Base-by-base conservation (phyloP, 139 green algal genomes). In the Coccomyxa sp. region DNA sequence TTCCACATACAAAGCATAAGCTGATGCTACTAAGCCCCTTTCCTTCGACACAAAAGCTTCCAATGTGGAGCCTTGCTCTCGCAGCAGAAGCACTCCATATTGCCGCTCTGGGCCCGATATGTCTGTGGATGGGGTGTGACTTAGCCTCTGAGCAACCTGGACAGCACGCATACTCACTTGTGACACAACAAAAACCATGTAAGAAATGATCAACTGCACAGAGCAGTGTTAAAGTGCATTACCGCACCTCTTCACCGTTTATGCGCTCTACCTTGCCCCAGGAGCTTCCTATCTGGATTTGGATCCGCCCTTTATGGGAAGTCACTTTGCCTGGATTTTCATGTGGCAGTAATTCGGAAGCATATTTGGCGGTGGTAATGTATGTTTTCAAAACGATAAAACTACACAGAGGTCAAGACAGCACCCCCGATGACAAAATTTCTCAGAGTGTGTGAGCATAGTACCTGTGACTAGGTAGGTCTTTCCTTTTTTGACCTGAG, bases 281-380 rank as follows among this genome's bases (percentile, higher is more conserved):
- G 16, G 86, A 89, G 71, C 80, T 85, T 38, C 86, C 86, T 38
- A 89, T 83, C 77, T 89, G 86, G 21, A 89, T 82, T 83, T 89
- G 86, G 76, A 89, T 74, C 32, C 76, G 86, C 28, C 86, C 86
- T 0, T 80, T 51, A 80, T 87, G 81, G 59, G 38, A 79, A 28
- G 71, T 89, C 57, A 89, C 86, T 12, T 66, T 76, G 28, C 86
- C 86, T 89, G 86, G 12, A 27, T 13, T 32, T 80, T 0, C 38
- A 60, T n/a, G 30, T 58, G 74, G 27, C 28, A 79, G 74, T 79
- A 0, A 32, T 1, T 32, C 21, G 10, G 27, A 23, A n/a, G 74
- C 27, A 21, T 32, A 1, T 28, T 51, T 51, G 38, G 38, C 38
- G 38, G 7, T 7, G 38, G 38, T 51, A 51, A n/a, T n/a, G n/a